Percentiles rank a stretch among this genome's conserved stretches.
These are phyloP conservation scores for Cicer cuneatum DNA, from an alignment of 306 rosid genomes.

Conservation along the genomic window DNA sequence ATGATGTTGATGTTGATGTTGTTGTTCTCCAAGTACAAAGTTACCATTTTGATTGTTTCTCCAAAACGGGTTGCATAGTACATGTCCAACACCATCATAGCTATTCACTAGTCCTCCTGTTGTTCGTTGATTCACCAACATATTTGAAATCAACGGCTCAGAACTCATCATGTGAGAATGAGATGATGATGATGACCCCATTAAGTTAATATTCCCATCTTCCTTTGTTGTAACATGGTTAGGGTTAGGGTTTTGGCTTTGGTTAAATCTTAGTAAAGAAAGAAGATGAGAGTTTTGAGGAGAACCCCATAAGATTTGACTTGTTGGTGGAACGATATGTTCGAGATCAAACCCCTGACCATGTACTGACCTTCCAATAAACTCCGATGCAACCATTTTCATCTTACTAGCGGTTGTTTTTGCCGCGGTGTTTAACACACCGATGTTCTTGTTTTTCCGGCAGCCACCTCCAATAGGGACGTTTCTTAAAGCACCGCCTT, in stretches of 20 bases:
- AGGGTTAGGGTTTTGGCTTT: slow-evolving; percentile 73
- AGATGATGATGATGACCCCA: slow-evolving; percentile 45
- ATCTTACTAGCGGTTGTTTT: slow-evolving; percentile 55
- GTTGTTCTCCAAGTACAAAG: slow-evolving; percentile 49
- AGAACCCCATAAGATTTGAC: slow-evolving; percentile 87
- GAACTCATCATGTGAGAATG: slow-evolving; percentile 58
- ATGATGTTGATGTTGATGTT: slow-evolving; percentile 32
- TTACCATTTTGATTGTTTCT: slow-evolving; percentile 56
- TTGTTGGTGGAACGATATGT: slow-evolving; percentile 49
- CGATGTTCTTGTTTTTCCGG: slow-evolving; percentile 61
- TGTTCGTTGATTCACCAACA: slow-evolving; percentile 40
- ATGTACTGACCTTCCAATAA: slow-evolving; percentile 50
- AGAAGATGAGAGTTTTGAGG: slow-evolving; percentile 78
- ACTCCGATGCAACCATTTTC: slow-evolving; percentile 64
- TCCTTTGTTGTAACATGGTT: slow-evolving; percentile 52
- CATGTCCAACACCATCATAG: slow-evolving; percentile 61
- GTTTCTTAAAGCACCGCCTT: slow-evolving; percentile 44
- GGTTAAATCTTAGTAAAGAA: slow-evolving; percentile 67
- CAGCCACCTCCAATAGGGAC: slow-evolving; percentile 49
- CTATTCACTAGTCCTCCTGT: slow-evolving; percentile 22
- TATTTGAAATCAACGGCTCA: slow-evolving; percentile 49
- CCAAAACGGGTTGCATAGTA: slow-evolving; percentile 71
- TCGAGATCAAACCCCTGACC: slow-evolving; percentile 51
- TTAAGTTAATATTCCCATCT: slow-evolving; percentile 50
- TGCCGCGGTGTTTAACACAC: slow-evolving; percentile 32